These are phyloP conservation scores for Paramecium pentaurelia DNA, from an alignment of 73 alveolate species.

Conservation along the genomic window DNA sequence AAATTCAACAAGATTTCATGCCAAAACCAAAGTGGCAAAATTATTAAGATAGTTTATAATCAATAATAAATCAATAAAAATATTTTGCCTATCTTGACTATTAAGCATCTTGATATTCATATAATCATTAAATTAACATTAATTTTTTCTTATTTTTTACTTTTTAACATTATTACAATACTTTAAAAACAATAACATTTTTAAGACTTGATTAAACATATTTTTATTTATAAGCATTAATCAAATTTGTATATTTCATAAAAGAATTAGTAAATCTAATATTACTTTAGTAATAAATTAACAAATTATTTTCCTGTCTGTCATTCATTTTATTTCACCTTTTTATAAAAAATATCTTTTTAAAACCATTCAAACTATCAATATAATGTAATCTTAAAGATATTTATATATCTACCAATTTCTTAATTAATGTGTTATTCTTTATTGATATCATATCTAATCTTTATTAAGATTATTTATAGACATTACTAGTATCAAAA, in stretches of 20 bases:
- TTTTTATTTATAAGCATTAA: neutral
- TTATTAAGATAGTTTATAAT: neutral
- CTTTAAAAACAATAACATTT: neutral
- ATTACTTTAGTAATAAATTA: neutral
- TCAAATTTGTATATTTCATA: neutral
- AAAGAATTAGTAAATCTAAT: neutral
- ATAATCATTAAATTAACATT: neutral
- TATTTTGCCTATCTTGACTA: neutral
- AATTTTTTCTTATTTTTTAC: neutral
- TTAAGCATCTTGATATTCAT: constrained; percentile 22
- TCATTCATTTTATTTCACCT: neutral
- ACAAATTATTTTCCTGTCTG: neutral
- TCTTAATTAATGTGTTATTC: neutral
- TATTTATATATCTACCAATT: neutral
- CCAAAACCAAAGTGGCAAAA: neutral
- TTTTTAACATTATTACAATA: neutral
- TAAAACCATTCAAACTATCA: neutral
- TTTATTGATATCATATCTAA: neutral
- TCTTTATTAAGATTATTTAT: neutral
- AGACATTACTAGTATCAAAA: neutral
- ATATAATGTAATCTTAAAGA: neutral
- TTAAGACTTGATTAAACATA: neutral
- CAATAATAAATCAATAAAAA: constrained; percentile 8
- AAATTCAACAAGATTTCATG: neutral
- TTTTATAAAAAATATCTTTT: neutral